Evolutionary conservation across 306 rosid species (phyloP).

Genomic region (Rosa rugosa): DNA sequence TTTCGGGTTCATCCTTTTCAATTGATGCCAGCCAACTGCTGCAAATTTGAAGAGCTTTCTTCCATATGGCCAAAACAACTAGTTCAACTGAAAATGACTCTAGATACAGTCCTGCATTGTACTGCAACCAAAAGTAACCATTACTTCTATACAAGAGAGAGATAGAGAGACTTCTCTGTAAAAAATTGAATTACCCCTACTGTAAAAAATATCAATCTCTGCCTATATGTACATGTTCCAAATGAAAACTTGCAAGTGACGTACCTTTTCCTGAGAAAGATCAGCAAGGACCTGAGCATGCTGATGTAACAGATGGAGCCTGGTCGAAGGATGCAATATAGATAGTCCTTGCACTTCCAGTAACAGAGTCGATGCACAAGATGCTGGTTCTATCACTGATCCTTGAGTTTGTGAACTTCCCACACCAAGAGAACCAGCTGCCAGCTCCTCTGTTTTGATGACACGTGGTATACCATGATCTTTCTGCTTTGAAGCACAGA

Average conservation of each 20-base stretch:
- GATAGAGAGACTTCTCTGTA: background rate
- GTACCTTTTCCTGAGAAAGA: slow-evolving; percentile 69
- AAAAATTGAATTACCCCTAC: background rate
- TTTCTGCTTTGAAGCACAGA: slow-evolving; percentile 32
- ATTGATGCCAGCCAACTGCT: slow-evolving; percentile 49
- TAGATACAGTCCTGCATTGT: slow-evolving; percentile 46
- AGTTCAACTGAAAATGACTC: slow-evolving; percentile 81
- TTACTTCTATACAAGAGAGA: slow-evolving; percentile 13
- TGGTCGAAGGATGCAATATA: slow-evolving; percentile 57
- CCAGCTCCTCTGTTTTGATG: slow-evolving; percentile 36
- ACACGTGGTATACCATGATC: slow-evolving; percentile 34
- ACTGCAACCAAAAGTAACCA: slow-evolving; percentile 51
- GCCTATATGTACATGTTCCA: background rate
- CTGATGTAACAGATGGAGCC: slow-evolving; percentile 59
- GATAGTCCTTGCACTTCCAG: slow-evolving; percentile 58
- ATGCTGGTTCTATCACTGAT: slow-evolving; percentile 29
- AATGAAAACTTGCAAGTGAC: background rate
- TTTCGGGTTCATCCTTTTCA: slow-evolving; percentile 33
- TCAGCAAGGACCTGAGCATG: slow-evolving; percentile 65
- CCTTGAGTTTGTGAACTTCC: slow-evolving; percentile 33
- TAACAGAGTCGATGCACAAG: slow-evolving; percentile 38
- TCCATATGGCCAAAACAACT: slow-evolving; percentile 92
- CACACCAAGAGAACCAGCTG: slow-evolving; percentile 29
- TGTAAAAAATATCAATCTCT: background rate
- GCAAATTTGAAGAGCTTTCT: slow-evolving; percentile 61